Evolutionary conservation across 1,284 basidiomycete genomes (phyloP), one percentile per base, ranked within the genome.

Genomic region (Trametes polyzona): DNA sequence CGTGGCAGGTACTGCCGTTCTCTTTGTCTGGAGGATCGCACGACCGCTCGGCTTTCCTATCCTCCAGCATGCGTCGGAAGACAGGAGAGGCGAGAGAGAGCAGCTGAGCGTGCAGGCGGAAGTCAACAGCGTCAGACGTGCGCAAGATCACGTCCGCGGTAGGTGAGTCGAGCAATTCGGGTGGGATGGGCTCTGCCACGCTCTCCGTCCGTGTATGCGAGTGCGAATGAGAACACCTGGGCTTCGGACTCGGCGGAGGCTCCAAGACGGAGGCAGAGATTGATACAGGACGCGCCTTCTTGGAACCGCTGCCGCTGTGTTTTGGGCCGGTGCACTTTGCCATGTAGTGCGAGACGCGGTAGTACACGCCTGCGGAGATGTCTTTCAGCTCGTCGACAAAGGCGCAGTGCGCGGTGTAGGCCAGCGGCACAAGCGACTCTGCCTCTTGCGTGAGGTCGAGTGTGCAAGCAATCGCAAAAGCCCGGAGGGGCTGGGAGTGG

Each of bases 381-480:
- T 51, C 51, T 26, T 49, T 46, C 10, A 62, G 49, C 44, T 62
- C 61, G 40, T 53, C 47, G 16, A 58, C 52, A 47, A 52, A 57
- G 27, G 51, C 47, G 30, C 56, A 54, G n/a, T 37, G 43, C 6
- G 52, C 47, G n/a, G 51, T 55, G 21, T 59, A 52, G 7, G 61
- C 61, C 11, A 55, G 55, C 1, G 56, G 57, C 8, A 52, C 57
- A 8, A 59, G 55, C 4, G 43, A 36, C 21, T 58, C 57, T 4
- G 61, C 61, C 10, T 59, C 61, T 4, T 55, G 35, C 4, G 61
- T 52, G 24, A 76, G 67, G 5, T 56, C 62, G 41, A 71, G 65
- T 5, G 68, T 65, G 48, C 69, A 63, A 2, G 74, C 71, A 37
- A 78, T 67, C n/a, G 71, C 71, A 47, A 75, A 76, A 1, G 72